A percentile compares a stretch with the other conserved stretches of the same genome.
Evolutionary conservation across 2,329 filamentous ascomycete genomes (phyloP).

Genomic region (Pezicula carpinea): DNA sequence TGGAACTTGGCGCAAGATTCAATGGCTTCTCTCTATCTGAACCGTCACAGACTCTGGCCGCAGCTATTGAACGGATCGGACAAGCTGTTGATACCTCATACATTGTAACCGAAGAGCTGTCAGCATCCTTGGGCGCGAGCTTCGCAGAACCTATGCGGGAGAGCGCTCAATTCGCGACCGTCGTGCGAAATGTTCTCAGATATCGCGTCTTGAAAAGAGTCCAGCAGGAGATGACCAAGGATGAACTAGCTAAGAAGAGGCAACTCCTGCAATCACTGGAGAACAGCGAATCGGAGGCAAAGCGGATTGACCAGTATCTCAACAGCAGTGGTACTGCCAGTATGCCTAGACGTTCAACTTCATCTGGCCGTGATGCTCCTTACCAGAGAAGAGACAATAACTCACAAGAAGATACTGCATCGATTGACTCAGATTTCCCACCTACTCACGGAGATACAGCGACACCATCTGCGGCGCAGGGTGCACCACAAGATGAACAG

Average conservation of each 20-base stretch:
- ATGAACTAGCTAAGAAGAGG: constrained; percentile 86
- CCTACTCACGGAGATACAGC: constrained; percentile 74
- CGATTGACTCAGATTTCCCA: constrained; percentile 94
- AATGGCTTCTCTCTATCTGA: constrained; percentile 97
- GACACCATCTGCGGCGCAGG: constrained; percentile 71
- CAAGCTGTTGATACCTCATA: constrained; percentile 96
- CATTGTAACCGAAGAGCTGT: constrained; percentile 89
- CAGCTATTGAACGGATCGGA: constrained; percentile 89
- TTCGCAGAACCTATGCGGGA: constrained; percentile 98
- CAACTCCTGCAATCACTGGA: constrained; percentile 82
- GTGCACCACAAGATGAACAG: constrained; percentile 50
- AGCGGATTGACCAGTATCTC: constrained; percentile 89
- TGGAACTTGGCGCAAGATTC: constrained; percentile 90
- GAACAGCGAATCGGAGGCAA: constrained; percentile 86
- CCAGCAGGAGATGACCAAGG: constrained; percentile 94
- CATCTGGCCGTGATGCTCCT: constrained; percentile 46
- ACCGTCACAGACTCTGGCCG: constrained; percentile 79
- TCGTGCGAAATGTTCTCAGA: constrained; percentile 81
- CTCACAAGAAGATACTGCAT: constrained; percentile 72
- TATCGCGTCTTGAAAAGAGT: constrained; percentile 92
- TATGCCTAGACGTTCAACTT: constrained; percentile 64
- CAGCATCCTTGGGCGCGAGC: constrained; percentile 79
- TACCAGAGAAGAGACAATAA: constrained; percentile 48
- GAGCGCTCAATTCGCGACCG: constrained; percentile 92
- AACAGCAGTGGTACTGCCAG: constrained; percentile 60